Evolutionary conservation across 768 basidiomycete species (phyloP).

Genomic region (Nidularia sp.): DNA sequence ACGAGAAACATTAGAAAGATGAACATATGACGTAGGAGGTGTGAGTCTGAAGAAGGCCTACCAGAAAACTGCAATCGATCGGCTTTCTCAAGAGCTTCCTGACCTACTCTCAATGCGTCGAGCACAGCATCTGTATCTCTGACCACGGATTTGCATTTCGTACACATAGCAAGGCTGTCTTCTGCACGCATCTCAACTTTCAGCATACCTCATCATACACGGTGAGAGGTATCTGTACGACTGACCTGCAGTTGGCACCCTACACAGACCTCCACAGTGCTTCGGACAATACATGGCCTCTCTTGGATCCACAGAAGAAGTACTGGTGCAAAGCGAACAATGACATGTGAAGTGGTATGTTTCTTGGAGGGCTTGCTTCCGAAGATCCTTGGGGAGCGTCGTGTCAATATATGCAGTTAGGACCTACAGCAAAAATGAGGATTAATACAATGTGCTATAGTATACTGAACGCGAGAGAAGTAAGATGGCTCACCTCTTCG

Average conservation of each 20-base stretch:
- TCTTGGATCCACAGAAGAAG: slow-evolving; percentile 50
- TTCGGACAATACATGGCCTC: slow-evolving; percentile 69
- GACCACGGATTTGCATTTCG: slow-evolving; percentile 47
- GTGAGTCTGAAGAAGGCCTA: slow-evolving; percentile 16
- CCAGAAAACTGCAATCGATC: slow-evolving; percentile 56
- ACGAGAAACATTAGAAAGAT: slow-evolving; percentile 1
- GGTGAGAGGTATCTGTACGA: neutral
- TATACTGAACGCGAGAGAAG: neutral
- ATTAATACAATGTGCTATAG: neutral
- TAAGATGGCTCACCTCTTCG: slow-evolving; percentile 58
- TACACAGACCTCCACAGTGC: slow-evolving; percentile 61
- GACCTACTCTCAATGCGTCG: slow-evolving; percentile 64
- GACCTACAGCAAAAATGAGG: slow-evolving; percentile 41
- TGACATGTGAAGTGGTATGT: slow-evolving; percentile 78
- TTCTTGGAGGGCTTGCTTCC: slow-evolving; percentile 57
- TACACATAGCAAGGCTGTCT: slow-evolving; percentile 42
- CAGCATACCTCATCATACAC: neutral
- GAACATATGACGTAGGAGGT: neutral
- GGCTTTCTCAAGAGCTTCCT: slow-evolving; percentile 76
- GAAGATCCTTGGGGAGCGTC: slow-evolving; percentile 53
- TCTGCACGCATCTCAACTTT: slow-evolving; percentile 28
- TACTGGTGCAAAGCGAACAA: slow-evolving; percentile 53
- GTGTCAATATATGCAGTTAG: slow-evolving; percentile 84
- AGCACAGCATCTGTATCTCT: slow-evolving; percentile 47
- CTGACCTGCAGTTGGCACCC: slow-evolving; percentile 58